Evolutionary conservation across 805 yeast species (phyloP), one percentile per base, ranked within the genome.

Genomic region (Ogataea corticis): DNA sequence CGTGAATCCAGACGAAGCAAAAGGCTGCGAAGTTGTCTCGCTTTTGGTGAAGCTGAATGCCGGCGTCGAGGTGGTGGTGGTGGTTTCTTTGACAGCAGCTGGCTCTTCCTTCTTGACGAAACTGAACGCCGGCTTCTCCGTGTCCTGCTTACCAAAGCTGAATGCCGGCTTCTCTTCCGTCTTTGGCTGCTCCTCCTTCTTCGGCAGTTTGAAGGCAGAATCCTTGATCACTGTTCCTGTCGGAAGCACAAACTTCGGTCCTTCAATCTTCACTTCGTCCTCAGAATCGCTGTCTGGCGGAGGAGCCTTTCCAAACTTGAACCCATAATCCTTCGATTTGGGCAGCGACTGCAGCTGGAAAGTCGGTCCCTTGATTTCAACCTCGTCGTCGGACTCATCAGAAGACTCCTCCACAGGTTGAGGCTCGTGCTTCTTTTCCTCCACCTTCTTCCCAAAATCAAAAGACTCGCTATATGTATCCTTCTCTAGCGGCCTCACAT

Each of bases 221-320:
- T 59, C 63, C 16, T 56, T 51, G 7, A 54, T 51, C 41, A 77
- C 75, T 23, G 75, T 71, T 23, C 51, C 53, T 2, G 69, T 57
- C 13, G 59, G 62, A 25, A 78, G 51, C 7, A 72, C 74, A 61
- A 87, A 87, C 12, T 72, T 65, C 16, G 96, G 95, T 1, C 95
- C 95, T 62, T 86, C 79, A 23, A 85, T 76, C 59, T 82, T 83
- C 19, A 82, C 65, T 30, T 81, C 86, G 16, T 81, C 80, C 28
- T 81, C 87, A 0, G 79, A 72, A 36, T 78, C 83, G 42, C 49
- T 61, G 33, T 61, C 66, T 15, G 59, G 60, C 21, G 63, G 61
- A 4, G 69, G 67, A 17, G 54, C 66, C 18, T 56, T 46, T 14
- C 70, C 71, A 46, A 80, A 73, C 23, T 72, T 68, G 61, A 80